Evolutionary conservation across 1,284 basidiomycete genomes (phyloP).

Genomic region (Cerrena zonata): DNA sequence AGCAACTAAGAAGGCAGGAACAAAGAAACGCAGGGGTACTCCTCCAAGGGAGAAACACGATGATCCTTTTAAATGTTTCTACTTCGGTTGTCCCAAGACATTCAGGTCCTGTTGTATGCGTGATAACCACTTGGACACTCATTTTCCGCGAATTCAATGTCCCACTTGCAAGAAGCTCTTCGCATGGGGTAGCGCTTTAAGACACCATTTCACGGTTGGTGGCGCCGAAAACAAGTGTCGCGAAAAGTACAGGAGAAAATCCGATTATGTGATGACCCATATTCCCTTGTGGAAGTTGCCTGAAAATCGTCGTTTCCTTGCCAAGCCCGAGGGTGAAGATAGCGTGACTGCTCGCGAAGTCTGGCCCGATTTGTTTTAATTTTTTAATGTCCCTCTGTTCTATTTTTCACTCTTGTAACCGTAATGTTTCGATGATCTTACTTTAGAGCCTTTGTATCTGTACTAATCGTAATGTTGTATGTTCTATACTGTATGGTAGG

Average conservation of each 20-base stretch:
- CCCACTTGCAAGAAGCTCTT: neutral
- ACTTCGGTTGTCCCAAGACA: neutral
- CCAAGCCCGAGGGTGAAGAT: neutral
- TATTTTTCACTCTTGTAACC: too few relatives aligned
- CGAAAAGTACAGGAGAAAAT: neutral
- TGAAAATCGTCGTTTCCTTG: neutral
- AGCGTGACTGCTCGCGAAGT: neutral
- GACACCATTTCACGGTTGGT: neutral
- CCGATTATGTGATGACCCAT: neutral
- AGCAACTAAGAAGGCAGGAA: neutral
- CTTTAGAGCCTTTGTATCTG: too few relatives aligned
- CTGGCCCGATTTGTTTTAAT: too few relatives aligned
- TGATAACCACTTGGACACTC: neutral
- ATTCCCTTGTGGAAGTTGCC: neutral
- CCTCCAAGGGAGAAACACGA: neutral
- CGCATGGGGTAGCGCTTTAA: neutral
- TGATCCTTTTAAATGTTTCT: neutral
- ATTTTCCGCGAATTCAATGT: neutral
- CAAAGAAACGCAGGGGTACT: neutral
- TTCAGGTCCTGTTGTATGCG: neutral
- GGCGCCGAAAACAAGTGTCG: neutral
- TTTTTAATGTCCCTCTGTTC: too few relatives aligned
- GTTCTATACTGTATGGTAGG: too few relatives aligned
- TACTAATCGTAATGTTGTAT: too few relatives aligned
- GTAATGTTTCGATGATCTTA: too few relatives aligned